Base-by-base conservation (phyloP, 2,329 filamentous ascomycete species). In the Phialophora macrospora region DNA sequence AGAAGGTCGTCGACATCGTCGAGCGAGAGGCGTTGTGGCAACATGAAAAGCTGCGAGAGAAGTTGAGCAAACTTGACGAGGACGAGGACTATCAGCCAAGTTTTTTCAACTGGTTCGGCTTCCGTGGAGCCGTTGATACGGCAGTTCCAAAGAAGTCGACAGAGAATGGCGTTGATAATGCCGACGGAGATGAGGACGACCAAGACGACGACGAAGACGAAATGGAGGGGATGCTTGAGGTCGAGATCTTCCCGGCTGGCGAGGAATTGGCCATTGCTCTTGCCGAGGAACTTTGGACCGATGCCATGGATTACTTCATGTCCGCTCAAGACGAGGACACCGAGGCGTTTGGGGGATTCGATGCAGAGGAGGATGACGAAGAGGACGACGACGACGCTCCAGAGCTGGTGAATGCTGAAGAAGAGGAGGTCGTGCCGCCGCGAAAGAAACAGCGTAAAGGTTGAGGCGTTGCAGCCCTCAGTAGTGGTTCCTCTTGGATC, bases 61-160 rank as follows among this genome's bases (percentile, higher is more conserved):
- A 68, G 56, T 11, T 72, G 44, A 81, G 80, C 73, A 76, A 77
- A 67, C 74, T 79, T 34, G 77, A 60, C 22, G 58, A 60, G 30
- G 73, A 72, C n/a, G 71, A 70, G 20, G 71, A 72, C 54, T 67
- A 70, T 14, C 76, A 76, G 57, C 68, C 88, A 58, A 93, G 89
- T 79, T 97, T 97, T 84, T 97, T 97, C 76, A 87, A 88, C 64
- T 95, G 90, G 85, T 97, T 97, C 77, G 91, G 90, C 61, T 97
- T 89, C 81, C 87, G 84, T 68, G 91, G 87, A 70, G 82, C 86
- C 69, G 86, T 86, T 74, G 81, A 97, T 72, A 86, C 85, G 55
- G 89, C 96, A 83, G 89, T 85, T 6, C 78, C 76, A 26, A 85
- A 87, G 78, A 83, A 87, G 73, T 85, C 90, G 72, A 78, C 82